Evolutionary conservation across 352 stramenopile species (phyloP).

Genomic region (Pythium rishiriense): DNA sequence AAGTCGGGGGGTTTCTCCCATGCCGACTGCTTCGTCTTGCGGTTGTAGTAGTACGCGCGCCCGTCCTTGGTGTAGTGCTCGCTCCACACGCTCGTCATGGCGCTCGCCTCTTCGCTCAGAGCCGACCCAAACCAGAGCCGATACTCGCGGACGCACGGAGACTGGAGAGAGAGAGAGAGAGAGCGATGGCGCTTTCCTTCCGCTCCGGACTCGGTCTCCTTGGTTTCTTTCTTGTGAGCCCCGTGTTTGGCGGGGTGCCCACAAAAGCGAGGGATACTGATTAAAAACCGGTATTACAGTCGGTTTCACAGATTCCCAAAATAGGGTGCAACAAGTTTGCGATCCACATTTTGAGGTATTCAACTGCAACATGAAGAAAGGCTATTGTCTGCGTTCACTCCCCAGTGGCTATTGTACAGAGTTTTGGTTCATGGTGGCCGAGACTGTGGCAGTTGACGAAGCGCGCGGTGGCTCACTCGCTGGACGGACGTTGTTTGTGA

Average conservation of each 20-base stretch:
- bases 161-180: background rate
- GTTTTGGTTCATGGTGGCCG: background rate
- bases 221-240: background rate
- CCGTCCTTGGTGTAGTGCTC: slow-evolving; percentile 87
- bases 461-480: background rate
- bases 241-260: background rate
- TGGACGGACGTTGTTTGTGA: background rate
- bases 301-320: background rate
- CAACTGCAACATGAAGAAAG: background rate
- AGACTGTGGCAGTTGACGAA: background rate
- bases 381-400: background rate
- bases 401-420: slow-evolving; percentile 5
- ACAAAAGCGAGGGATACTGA: slow-evolving; percentile 18
- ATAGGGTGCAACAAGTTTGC: background rate
- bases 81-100: slow-evolving; percentile 58
- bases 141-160: background rate
- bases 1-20: slow-evolving; percentile 85
- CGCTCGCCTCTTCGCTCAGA: background rate
- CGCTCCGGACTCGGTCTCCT: background rate
- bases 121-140: no score
- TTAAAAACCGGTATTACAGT: background rate
- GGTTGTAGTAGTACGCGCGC: slow-evolving; percentile 89
- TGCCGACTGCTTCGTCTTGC: slow-evolving; percentile 57
- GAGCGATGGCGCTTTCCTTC: background rate
- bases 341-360: background rate